phyloP scores from a whole-genome alignment of 2,329 filamentous ascomycete species.

The Trichoderma sp. region DNA sequence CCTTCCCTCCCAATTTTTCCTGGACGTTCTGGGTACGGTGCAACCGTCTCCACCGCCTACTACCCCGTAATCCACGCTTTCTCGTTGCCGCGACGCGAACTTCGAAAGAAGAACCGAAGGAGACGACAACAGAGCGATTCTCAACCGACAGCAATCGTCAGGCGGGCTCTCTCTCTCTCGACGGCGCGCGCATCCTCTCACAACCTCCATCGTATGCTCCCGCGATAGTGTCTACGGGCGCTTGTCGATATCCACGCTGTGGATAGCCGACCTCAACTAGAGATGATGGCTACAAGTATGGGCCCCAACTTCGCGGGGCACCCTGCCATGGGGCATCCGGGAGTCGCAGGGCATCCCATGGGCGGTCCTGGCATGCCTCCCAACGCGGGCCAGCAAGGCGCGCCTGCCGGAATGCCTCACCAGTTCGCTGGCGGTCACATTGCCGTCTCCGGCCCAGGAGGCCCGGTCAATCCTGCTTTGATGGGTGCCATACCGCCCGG shows the following conservation, averaged over 20 bases:
- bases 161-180: neutral
- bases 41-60: constrained; percentile 14
- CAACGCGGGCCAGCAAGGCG: constrained; percentile 69
- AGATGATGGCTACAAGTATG: constrained; percentile 71
- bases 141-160: neutral
- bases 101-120: neutral
- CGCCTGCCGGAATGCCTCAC: constrained; percentile 66
- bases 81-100: constrained; percentile 16
- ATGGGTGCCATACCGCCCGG: constrained; percentile 77
- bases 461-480: constrained; percentile 72
- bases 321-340: constrained; percentile 71
- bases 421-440: constrained; percentile 66
- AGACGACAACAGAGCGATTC: neutral
- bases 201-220: constrained; percentile 41
- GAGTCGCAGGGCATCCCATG: constrained; percentile 66
- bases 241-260: constrained; percentile 61
- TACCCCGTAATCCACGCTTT: constrained; percentile 25
- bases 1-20: neutral
- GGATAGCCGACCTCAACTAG: constrained; percentile 52
- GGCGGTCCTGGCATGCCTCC: constrained; percentile 62
- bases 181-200: constrained; percentile 14
- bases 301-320: constrained; percentile 65
- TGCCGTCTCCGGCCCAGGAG: constrained; percentile 70
- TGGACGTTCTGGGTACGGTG: neutral
- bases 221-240: constrained; percentile 48